Evolutionary conservation across 371 early-diverging fungal genomes (phyloP).

Genomic region (Thermomucor indicae-seudaticae): DNA sequence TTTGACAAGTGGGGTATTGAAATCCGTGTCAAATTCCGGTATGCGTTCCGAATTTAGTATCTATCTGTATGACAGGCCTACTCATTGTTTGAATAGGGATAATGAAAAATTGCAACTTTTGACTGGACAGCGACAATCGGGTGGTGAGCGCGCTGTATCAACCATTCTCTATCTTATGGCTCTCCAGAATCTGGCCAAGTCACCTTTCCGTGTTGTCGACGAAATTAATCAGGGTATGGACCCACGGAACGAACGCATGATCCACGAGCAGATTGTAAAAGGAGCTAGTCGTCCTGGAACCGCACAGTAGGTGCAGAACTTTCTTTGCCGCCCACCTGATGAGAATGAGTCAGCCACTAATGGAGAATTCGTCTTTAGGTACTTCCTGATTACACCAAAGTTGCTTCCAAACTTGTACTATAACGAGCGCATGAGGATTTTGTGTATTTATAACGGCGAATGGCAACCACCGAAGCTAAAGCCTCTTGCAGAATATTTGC

Average conservation of each 20-base stretch:
- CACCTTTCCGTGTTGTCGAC: slow-evolving; percentile 99
- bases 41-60: not conserved
- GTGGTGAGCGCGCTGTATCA: slow-evolving; percentile 95
- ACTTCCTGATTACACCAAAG: slow-evolving; percentile 99
- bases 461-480: slow-evolving; percentile 66
- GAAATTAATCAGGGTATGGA: slow-evolving; percentile 99
- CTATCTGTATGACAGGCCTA: not conserved
- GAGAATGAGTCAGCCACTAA: too few relatives aligned
- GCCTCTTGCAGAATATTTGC: slow-evolving; percentile 25
- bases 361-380: slow-evolving; percentile 43
- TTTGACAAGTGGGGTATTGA: slow-evolving; percentile 96
- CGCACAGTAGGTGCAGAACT: slow-evolving; percentile 57
- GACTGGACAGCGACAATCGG: slow-evolving; percentile 94
- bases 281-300: slow-evolving; percentile 62
- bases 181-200: slow-evolving; percentile 80
- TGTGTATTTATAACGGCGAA: slow-evolving; percentile 94
- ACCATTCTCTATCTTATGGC: slow-evolving; percentile 98
- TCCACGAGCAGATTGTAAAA: slow-evolving; percentile 91
- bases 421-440: slow-evolving; percentile 88
- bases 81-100: slow-evolving; percentile 45
- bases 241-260: slow-evolving; percentile 93
- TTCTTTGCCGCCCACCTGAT: not conserved
- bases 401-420: slow-evolving; percentile 94
- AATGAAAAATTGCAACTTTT: slow-evolving; percentile 84
- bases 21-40: slow-evolving; percentile 89